Evolutionary conservation across 805 yeast genomes (phyloP), one percentile per base, ranked within the genome.

Genomic region (Kodamaea kakaduensis): DNA sequence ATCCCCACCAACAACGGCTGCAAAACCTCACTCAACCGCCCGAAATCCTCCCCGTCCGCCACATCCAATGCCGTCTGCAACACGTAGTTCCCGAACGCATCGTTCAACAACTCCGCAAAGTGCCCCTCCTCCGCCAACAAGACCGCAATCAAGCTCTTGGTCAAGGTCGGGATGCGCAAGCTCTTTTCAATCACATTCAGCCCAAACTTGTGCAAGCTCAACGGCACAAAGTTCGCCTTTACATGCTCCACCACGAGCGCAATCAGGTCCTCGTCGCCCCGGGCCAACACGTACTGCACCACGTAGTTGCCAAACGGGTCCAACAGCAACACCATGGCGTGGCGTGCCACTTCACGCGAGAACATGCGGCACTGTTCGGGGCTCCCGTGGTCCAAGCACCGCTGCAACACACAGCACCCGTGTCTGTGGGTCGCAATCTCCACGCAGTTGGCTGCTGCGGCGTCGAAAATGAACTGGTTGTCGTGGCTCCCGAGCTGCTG

Each of bases 241-340:
- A 65, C 60, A 39, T 63, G 69, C 29, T 57, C 51, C 43, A 64
- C 51, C 21, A 67, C 63, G 27, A 54, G 41, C 24, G 42, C 48
- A 22, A 64, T 54, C 21, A 65, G 56, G 19, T 41, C 47, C 12
- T 57, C 61, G 44, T 65, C 70, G 9, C 71, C 71, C 34, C 77
- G 66, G 3, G 73, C 64, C 44, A 84, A 66, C 15, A 93, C 95
- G 52, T 93, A 90, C 61, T 93, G 98, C 34, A 93, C 88, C 33
- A 93, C 97, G 59, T 93, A 93, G 59, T 93, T 93, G 22, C 98
- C 98, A 64, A 84, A 93, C 9, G 97, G 97, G 60, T 93, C 97
- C 38, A 84, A 70, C 12, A 94, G 80, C 35, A 93, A 70, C 23
- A 69, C 71, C 31, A 80, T 72, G 24, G 94, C 78, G 50, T 80